These are phyloP conservation scores for Limnanthes douglasii DNA, from an alignment of 345 rosid species.

Conservation along the genomic window DNA sequence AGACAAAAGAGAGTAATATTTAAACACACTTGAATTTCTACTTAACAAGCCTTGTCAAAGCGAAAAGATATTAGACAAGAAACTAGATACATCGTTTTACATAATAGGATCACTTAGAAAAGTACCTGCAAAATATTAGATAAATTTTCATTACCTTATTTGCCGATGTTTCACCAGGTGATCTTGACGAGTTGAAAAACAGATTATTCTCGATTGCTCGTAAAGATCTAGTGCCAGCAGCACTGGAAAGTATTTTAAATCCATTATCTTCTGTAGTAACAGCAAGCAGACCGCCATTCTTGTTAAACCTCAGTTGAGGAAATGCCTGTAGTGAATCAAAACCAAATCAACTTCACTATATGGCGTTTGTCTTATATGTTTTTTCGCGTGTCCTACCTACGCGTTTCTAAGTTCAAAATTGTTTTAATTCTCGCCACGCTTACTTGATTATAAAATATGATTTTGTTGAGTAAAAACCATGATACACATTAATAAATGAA, in stretches of 20 bases:
- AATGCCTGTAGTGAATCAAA: conserved; percentile 17
- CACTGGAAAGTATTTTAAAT: conserved; percentile 44
- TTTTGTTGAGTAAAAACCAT: conserved; percentile 1
- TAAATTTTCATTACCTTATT: too few species aligned
- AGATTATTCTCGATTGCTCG: conserved; percentile 30
- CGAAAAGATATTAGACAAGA: conserved; percentile 9
- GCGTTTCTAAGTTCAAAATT: too few species aligned
- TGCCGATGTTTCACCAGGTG: conserved; percentile 10
- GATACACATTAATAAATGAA: too few species aligned
- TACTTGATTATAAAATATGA: neutral
- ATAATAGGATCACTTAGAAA: too few species aligned
- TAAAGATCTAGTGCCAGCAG: conserved; percentile 37
- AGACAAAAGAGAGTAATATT: neutral
- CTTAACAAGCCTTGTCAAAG: neutral
- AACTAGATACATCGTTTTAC: conserved; percentile 13
- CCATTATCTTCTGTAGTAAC: conserved; percentile 50
- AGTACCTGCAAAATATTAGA: too few species aligned
- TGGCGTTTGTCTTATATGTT: too few species aligned
- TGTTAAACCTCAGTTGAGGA: conserved; percentile 62
- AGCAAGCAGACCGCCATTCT: conserved; percentile 53
- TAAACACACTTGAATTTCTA: conserved; percentile 6
- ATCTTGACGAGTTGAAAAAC: conserved; percentile 32
- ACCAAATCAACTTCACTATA: too few species aligned
- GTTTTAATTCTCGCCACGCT: too few species aligned
- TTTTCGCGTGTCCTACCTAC: too few species aligned